phyloP scores from a whole-genome alignment of 78 protist species.

The Isochrysis galbana region DNA sequence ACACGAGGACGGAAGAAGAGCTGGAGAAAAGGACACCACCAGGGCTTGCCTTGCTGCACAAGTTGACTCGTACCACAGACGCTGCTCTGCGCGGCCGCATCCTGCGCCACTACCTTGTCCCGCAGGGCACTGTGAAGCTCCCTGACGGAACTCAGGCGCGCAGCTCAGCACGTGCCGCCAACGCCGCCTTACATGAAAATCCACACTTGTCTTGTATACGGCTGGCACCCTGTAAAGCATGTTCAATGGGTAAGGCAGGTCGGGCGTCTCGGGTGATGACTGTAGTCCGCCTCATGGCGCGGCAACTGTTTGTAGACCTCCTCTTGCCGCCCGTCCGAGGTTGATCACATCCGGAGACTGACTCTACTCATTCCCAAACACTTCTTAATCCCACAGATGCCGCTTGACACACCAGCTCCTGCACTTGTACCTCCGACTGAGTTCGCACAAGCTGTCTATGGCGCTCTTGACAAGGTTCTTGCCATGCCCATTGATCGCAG shows the following conservation, averaged over 20 bases:
- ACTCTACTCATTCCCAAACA: too few relatives aligned
- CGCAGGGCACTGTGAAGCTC: neutral
- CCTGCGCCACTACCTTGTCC: neutral
- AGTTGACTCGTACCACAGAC: neutral
- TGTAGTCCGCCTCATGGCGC: too few relatives aligned
- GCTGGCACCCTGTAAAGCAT: too few relatives aligned
- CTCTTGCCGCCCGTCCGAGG: neutral
- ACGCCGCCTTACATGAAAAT: neutral
- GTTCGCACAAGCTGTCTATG: neutral
- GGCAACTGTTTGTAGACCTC: neutral
- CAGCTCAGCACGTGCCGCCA: neutral
- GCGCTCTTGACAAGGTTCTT: neutral
- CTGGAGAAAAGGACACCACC: neutral
- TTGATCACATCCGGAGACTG: too few relatives aligned
- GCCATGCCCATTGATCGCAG: neutral
- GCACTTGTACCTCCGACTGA: neutral
- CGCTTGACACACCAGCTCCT: neutral
- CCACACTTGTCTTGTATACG: too few relatives aligned
- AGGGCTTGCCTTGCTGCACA: neutral
- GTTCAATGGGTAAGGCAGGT: too few relatives aligned
- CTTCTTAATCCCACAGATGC: too few relatives aligned
- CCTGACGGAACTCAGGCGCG: neutral
- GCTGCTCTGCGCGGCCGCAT: neutral
- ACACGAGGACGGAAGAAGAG: conserved; percentile 13
- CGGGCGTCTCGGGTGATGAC: too few relatives aligned